These are phyloP conservation scores for Laburnicola sp. DNA, from an alignment of 2,329 filamentous ascomycete genomes.

Conservation along the genomic window DNA sequence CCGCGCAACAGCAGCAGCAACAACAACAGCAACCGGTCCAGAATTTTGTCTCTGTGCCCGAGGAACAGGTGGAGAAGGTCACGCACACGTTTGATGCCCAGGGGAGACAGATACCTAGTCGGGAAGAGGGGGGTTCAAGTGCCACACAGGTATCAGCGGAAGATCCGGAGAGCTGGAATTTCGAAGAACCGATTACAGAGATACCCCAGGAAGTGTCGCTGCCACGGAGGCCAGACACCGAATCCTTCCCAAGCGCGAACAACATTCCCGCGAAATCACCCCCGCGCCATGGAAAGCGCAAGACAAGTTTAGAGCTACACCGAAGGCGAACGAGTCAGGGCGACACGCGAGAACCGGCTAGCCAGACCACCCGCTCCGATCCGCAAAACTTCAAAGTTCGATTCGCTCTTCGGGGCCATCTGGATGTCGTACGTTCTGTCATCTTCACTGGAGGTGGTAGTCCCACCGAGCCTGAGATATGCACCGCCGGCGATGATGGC, in stretches of 20 bases:
- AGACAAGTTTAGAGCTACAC: conserved; percentile 70
- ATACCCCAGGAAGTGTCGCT: conserved; percentile 56
- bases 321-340: conserved; percentile 62
- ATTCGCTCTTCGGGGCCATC: conserved; percentile 87
- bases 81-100: conserved; percentile 63
- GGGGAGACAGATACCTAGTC: conserved; percentile 54
- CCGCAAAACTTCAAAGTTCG: conserved; percentile 84
- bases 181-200: conserved; percentile 74
- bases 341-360: conserved; percentile 60
- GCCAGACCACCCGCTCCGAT: conserved; percentile 61
- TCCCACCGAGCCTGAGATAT: conserved; percentile 93
- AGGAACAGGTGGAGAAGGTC: conserved; percentile 61
- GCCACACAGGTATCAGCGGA: conserved; percentile 50
- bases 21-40: conserved; percentile 39
- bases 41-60: conserved; percentile 48
- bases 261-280: conserved; percentile 80
- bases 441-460: conserved; percentile 97
- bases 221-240: conserved; percentile 75
- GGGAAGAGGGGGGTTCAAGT: conserved; percentile 46
- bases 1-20: conserved; percentile 41
- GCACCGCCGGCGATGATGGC: conserved; percentile 92
- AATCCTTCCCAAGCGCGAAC: conserved; percentile 80
- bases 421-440: conserved; percentile 90
- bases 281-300: conserved; percentile 64
- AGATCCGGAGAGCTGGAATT: conserved; percentile 83